These are phyloP conservation scores for Coccomyxa sp. DNA, from an alignment of 139 green algal species.

Conservation along the genomic window DNA sequence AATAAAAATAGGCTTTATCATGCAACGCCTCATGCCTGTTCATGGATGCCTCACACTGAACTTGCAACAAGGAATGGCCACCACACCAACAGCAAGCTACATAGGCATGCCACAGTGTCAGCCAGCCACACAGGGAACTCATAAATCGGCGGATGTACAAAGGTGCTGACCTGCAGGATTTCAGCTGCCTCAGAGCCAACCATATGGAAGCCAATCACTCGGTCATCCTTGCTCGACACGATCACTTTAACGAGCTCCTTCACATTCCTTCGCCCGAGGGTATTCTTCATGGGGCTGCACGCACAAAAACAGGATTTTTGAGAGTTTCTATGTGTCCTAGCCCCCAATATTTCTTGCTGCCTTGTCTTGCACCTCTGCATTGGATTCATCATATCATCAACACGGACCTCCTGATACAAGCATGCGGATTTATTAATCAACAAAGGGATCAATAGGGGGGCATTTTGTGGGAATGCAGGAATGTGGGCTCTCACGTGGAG, in stretches of 20 bases:
- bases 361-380: no score
- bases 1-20: not conserved
- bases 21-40: not conserved
- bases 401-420: not conserved
- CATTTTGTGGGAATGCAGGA: not conserved
- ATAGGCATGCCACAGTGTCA: not conserved
- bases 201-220: slow-evolving; percentile 91
- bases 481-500: slow-evolving; percentile 51
- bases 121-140: no score
- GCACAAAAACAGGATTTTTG: not conserved
- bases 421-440: not conserved
- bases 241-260: slow-evolving; percentile 76
- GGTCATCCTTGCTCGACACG: slow-evolving; percentile 70
- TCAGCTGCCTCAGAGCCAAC: slow-evolving; percentile 84
- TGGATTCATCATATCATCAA: no score
- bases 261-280: slow-evolving; percentile 67
- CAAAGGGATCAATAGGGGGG: not conserved
- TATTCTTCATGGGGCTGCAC: slow-evolving; percentile 84
- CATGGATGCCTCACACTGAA: not conserved
- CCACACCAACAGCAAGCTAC: not conserved
- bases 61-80: not conserved
- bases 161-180: slow-evolving; percentile 77
- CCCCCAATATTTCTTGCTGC: no score
- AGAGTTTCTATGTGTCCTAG: not conserved
- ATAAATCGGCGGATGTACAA: no score